Conservation (phyloP, 1,284 basidiomycete species). For the Apiotrichum gracile region DNA sequence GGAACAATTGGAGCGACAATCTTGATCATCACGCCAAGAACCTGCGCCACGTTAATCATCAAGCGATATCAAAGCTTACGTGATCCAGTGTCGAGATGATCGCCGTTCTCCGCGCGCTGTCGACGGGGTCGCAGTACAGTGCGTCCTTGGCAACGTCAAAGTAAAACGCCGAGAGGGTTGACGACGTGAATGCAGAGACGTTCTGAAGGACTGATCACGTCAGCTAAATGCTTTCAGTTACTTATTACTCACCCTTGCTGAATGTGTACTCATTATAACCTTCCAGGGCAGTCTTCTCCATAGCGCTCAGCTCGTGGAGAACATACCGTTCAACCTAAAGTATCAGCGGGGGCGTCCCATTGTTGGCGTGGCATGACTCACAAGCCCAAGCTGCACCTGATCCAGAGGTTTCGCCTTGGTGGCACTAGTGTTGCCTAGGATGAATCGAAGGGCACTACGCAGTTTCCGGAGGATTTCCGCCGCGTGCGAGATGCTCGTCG, state of each 20-base stretch:
- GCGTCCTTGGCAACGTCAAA: constrained; percentile 89
- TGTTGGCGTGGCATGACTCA: constrained; percentile 12
- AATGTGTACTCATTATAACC: constrained; percentile 76
- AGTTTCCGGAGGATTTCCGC: constrained; percentile 78
- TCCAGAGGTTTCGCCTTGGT: constrained; percentile 13
- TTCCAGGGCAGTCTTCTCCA: constrained; percentile 62
- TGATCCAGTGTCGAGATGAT: constrained; percentile 68
- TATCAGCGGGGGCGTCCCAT: neutral
- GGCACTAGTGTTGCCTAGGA: constrained; percentile 70
- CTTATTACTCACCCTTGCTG: constrained; percentile 60
- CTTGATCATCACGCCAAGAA: constrained; percentile 62
- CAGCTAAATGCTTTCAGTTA: constrained; percentile 47
- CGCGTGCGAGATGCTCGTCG: constrained; percentile 68
- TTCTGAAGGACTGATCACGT: constrained; percentile 48
- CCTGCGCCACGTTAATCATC: constrained; percentile 51
- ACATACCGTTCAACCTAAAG: constrained; percentile 73
- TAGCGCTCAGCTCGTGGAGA: constrained; percentile 70
- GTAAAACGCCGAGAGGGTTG: constrained; percentile 61
- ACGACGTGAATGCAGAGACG: constrained; percentile 47
- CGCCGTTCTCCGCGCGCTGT: constrained; percentile 57
- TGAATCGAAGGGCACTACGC: constrained; percentile 82
- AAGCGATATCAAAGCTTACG: constrained; percentile 48
- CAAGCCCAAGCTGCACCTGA: constrained; percentile 29
- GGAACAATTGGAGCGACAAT: constrained; percentile 84
- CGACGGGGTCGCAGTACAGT: constrained; percentile 66